phyloP scores from a whole-genome alignment of 2,329 filamentous ascomycete species.

The Leptographium flavum region DNA sequence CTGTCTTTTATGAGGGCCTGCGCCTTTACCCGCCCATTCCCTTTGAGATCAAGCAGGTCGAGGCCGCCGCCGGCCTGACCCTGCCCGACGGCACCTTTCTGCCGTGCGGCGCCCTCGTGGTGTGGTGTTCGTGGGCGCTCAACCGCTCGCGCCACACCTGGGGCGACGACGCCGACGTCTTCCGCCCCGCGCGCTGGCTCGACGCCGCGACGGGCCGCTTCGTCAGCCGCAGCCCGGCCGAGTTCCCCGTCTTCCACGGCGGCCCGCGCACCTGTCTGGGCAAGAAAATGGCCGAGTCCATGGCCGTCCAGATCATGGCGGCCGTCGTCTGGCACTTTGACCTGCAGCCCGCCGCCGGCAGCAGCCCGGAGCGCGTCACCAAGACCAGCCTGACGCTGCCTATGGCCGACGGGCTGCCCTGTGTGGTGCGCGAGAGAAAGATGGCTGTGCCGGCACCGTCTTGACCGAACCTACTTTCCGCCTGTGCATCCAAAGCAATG shows the following conservation, averaged over 20 bases:
- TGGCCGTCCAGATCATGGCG: slow-evolving; percentile 42
- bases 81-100: slow-evolving; percentile 48
- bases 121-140: slow-evolving; percentile 54
- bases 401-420: slow-evolving; percentile 46
- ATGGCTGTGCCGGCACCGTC: no score
- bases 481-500: no score
- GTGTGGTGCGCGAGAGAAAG: slow-evolving; percentile 20
- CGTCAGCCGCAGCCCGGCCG: slow-evolving; percentile 31
- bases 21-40: slow-evolving; percentile 51
- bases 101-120: slow-evolving; percentile 35
- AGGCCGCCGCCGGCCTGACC: slow-evolving; percentile 24
- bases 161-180: slow-evolving; percentile 40
- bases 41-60: slow-evolving; percentile 50
- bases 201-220: slow-evolving; percentile 16
- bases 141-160: slow-evolving; percentile 41
- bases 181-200: slow-evolving; percentile 44
- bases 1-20: slow-evolving; percentile 47
- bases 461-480: no score
- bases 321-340: slow-evolving; percentile 34
- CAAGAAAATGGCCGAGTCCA: slow-evolving; percentile 48
- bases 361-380: slow-evolving; percentile 30
- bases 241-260: slow-evolving; percentile 53
- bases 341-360: slow-evolving; percentile 23
- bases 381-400: slow-evolving; percentile 49
- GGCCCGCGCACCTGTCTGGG: slow-evolving; percentile 47